These are phyloP conservation scores for Tylopilus vinaceipallidus DNA, from an alignment of 768 basidiomycete species.

Conservation along the genomic window DNA sequence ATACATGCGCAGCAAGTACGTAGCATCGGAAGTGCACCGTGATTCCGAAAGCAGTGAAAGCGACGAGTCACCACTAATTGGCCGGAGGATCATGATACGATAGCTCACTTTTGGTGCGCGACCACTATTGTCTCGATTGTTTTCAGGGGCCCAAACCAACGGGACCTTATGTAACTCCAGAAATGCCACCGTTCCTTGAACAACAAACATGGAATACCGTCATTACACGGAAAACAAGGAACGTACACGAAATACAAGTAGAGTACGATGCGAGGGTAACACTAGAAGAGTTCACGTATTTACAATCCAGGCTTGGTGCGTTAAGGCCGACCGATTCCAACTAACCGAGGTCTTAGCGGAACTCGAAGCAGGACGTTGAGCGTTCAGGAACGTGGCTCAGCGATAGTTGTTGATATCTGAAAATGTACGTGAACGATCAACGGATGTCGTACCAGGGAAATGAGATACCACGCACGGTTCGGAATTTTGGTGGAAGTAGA, in stretches of 20 bases:
- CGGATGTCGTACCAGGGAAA: not conserved
- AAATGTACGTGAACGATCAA: conserved; percentile 9
- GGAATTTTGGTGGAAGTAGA: conserved; percentile 92
- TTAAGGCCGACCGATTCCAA: conserved; percentile 1
- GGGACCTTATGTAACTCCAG: not conserved
- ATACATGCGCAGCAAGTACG: too few species aligned
- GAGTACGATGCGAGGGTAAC: conserved; percentile 19
- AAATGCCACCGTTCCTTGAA: too few species aligned
- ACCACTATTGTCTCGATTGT: not conserved
- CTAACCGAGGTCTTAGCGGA: conserved; percentile 52
- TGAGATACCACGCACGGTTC: conserved; percentile 68
- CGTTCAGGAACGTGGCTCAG: conserved; percentile 75
- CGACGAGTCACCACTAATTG: too few species aligned
- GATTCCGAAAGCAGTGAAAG: too few species aligned
- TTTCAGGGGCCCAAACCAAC: too few species aligned
- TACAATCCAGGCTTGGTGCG: conserved; percentile 11
- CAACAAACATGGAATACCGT: too few species aligned
- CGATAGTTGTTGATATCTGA: conserved; percentile 86
- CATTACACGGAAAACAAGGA: conserved; percentile 9
- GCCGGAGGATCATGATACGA: too few species aligned
- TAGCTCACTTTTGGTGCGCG: not conserved
- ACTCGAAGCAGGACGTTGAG: conserved; percentile 79
- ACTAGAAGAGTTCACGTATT: conserved; percentile 16
- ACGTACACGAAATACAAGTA: conserved; percentile 19
- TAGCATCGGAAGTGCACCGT: too few species aligned